These are phyloP conservation scores for Lumnitzera littorea DNA, from an alignment of 345 rosid species.

Conservation along the genomic window DNA sequence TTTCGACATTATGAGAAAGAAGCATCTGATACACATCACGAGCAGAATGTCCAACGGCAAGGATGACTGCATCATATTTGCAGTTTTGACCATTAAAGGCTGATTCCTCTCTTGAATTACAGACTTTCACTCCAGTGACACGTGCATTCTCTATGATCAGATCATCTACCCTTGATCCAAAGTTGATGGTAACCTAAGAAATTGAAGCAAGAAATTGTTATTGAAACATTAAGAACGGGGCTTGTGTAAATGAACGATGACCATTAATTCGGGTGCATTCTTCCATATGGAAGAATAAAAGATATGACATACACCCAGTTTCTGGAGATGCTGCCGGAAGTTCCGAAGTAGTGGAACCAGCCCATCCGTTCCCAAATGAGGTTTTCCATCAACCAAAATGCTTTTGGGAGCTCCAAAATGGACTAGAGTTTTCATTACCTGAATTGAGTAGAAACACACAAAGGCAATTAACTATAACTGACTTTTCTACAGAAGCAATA, in stretches of 20 bases:
- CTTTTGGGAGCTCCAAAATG: slow-evolving; percentile 85
- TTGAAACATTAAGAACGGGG: slow-evolving; percentile 3
- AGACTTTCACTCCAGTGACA: slow-evolving; percentile 66
- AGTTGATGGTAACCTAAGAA: slow-evolving; percentile 64
- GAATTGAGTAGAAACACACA: not conserved
- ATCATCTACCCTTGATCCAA: slow-evolving; percentile 85
- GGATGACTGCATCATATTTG: slow-evolving; percentile 67
- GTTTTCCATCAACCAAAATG: slow-evolving; percentile 84
- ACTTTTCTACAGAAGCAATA: too few species aligned
- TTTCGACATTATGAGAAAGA: slow-evolving; percentile 67
- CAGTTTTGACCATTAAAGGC: slow-evolving; percentile 25
- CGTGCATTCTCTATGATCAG: slow-evolving; percentile 50
- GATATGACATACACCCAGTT: slow-evolving; percentile 53
- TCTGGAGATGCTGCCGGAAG: slow-evolving; percentile 73
- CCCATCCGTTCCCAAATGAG: slow-evolving; percentile 93
- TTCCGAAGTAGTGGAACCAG: slow-evolving; percentile 76
- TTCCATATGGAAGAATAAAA: slow-evolving; percentile 1
- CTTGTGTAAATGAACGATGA: not conserved
- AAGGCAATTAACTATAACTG: too few species aligned
- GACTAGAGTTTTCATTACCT: slow-evolving; percentile 91
- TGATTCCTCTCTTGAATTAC: slow-evolving; percentile 41
- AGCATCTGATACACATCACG: slow-evolving; percentile 89
- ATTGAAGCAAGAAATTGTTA: slow-evolving; percentile 4
- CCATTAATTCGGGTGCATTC: slow-evolving; percentile 1
- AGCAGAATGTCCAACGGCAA: slow-evolving; percentile 98